Conservation (phyloP, 805 yeast genomes). For the Ogataea minuta region DNA sequence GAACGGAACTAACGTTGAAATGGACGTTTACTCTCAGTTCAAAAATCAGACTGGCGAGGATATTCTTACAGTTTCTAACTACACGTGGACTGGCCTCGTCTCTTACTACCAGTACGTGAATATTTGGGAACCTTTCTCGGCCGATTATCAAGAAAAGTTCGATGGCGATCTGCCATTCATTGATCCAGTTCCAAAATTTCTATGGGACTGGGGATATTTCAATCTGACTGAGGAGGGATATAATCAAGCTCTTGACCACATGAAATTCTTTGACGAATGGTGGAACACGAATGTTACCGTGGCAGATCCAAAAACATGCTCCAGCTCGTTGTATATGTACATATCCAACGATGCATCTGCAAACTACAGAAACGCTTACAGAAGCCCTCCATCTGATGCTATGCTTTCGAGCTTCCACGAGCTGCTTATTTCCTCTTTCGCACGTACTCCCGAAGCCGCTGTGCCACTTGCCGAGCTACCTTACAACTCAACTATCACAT, state of each 20-base stretch:
- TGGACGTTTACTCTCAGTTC: conserved; percentile 8
- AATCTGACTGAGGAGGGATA: conserved; percentile 13
- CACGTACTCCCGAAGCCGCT: conserved; percentile 16
- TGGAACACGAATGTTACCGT: conserved; percentile 14
- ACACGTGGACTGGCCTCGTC: conserved; percentile 14
- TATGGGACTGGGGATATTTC: conserved; percentile 16
- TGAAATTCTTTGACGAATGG: conserved; percentile 11
- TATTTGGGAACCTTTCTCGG: conserved; percentile 14
- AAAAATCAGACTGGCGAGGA: conserved; percentile 8
- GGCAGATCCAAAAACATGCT: conserved; percentile 10
- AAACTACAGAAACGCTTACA: conserved; percentile 11
- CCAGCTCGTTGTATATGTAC: conserved; percentile 12
- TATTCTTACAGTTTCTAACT: conserved; percentile 11
- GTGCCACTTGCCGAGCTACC: conserved; percentile 14
- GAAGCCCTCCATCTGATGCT: conserved; percentile 8
- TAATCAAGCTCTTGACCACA: conserved; percentile 10
- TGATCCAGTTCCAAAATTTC: conserved; percentile 14
- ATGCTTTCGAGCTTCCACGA: conserved; percentile 9
- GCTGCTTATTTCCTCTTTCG: conserved; percentile 14
- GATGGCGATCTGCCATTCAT: conserved; percentile 13
- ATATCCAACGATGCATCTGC: conserved; percentile 9
- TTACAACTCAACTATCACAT: conserved; percentile 14
- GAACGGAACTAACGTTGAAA: conserved; percentile 9
- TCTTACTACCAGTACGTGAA: conserved; percentile 14
- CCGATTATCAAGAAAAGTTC: conserved; percentile 7